Evolutionary conservation across 2,329 filamentous ascomycete genomes (phyloP), one percentile per base, ranked within the genome.

Genomic region (Zelopaecilomyces penicillatus): DNA sequence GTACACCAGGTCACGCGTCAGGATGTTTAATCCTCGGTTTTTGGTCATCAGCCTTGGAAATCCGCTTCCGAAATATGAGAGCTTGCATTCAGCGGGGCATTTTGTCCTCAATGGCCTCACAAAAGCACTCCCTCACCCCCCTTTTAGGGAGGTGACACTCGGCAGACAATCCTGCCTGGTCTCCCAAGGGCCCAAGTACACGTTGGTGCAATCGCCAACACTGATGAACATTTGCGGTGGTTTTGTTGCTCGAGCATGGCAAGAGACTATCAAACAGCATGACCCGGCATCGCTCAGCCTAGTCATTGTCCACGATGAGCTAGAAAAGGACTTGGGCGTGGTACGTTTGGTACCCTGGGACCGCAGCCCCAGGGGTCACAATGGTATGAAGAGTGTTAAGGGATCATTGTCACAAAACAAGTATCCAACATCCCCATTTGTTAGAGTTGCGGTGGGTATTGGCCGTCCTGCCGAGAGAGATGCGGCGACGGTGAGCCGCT

Each of bases 1-100:
- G 6, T 30, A 44, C 33, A 31, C 42, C 26, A 34, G 30, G n/a
- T 43, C 43, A 26, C 50, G 55, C 48, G 54, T 46, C 50, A 57
- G 39, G 38, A 65, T 65, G 57, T 64, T 65, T 43, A 63, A 57
- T 29, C 64, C 68, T 38, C 76, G 74, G 34, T 79, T 95, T 54
- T 78, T 97, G 45, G 74, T 97, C 56, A 78, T 89, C 68, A 93
- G 87, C 50, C 76, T 98, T 50, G 93, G 93, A 54, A 97, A 97
- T 56, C 88, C 86, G 5, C 71, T 76, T 5, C 70, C 80, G 2
- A 90, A 91, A 64, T 76, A 78, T 52, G 75, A 83, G 51, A 94
- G 87, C 19, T 80, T 91, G 6, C 93, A 97, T 67, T 90, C 83
- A 27, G 88, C 89, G 10, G 93, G 90, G 8, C 91, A 97, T 68